phyloP scores from a whole-genome alignment of 768 basidiomycete genomes.

The Russula emetica region DNA sequence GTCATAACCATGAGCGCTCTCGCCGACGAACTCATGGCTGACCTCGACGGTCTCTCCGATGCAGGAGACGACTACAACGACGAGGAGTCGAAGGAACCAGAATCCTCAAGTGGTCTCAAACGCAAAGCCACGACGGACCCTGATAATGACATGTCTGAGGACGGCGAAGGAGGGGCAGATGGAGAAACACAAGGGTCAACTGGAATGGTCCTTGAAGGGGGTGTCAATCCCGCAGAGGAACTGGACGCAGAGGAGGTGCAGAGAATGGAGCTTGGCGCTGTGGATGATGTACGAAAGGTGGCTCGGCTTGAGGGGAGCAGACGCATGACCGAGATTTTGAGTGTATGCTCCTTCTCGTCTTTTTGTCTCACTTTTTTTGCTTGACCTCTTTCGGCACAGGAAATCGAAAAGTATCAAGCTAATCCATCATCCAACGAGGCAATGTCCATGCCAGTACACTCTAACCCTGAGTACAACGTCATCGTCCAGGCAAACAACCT shows the following conservation, averaged over 20 bases:
- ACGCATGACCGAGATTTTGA: conserved; percentile 81
- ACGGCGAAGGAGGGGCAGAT: conserved; percentile 45
- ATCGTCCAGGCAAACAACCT: conserved; percentile 98
- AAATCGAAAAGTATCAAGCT: conserved; percentile 80
- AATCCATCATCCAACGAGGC: conserved; percentile 76
- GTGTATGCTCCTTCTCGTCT: conserved; percentile 42
- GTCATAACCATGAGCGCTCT: conserved; percentile 60
- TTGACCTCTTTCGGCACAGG: conserved; percentile 45
- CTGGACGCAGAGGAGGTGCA: conserved; percentile 91
- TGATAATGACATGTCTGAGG: conserved; percentile 57
- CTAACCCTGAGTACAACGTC: conserved; percentile 92
- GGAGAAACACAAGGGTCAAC: conserved; percentile 41
- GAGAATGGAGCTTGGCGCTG: conserved; percentile 80
- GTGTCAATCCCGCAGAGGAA: conserved; percentile 91
- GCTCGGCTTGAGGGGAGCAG: conserved; percentile 87
- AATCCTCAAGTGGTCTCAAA: conserved; percentile 44
- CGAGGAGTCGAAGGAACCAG: conserved; percentile 31
- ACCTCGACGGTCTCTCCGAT: conserved; percentile 81
- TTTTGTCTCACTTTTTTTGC: background rate
- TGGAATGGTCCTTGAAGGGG: conserved; percentile 75
- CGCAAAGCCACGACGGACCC: conserved; percentile 54
- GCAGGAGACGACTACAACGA: conserved; percentile 50
- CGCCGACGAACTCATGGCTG: conserved; percentile 89
- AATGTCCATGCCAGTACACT: conserved; percentile 74
- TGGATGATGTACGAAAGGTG: conserved; percentile 84